Percentiles rank a stretch among this genome's conserved stretches.
Evolutionary conservation across 495 filamentous ascomycete genomes (phyloP).

Genomic region (Penicillium atrosanguineum): DNA sequence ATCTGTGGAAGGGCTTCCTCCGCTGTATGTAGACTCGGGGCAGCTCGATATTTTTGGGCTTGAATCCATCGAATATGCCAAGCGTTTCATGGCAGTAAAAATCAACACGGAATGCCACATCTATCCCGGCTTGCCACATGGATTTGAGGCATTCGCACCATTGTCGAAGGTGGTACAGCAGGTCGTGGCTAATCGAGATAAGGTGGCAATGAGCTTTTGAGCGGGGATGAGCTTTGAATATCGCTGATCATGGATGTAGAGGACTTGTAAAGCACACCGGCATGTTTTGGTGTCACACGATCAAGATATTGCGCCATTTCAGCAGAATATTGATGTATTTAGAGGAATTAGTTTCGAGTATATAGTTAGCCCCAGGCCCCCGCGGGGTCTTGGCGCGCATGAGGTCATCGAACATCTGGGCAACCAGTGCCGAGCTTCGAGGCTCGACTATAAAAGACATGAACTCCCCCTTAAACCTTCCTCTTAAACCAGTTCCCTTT

Average conservation of each 20-base stretch:
- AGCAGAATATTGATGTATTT: too few relatives aligned
- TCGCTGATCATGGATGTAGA: neutral
- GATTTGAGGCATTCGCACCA: slow-evolving; percentile 22
- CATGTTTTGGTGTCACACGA: too few relatives aligned
- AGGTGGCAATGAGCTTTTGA: slow-evolving; percentile 9
- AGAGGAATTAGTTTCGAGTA: too few relatives aligned
- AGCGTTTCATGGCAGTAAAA: slow-evolving; percentile 16
- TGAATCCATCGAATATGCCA: slow-evolving; percentile 23
- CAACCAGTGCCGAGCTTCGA: neutral
- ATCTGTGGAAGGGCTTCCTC: slow-evolving; percentile 22
- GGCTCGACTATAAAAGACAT: neutral
- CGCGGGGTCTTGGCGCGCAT: neutral
- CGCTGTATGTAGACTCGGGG: slow-evolving; percentile 24
- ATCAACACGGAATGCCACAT: slow-evolving; percentile 28
- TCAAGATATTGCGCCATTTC: too few relatives aligned
- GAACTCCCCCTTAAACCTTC: neutral
- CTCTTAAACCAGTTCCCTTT: too few relatives aligned
- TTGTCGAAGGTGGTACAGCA: neutral
- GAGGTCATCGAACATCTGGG: neutral
- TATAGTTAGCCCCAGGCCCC: neutral
- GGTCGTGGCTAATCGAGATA: slow-evolving; percentile 10
- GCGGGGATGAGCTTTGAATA: too few relatives aligned
- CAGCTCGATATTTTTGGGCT: slow-evolving; percentile 28
- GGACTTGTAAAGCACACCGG: too few relatives aligned
- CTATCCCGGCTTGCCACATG: slow-evolving; percentile 29